Base-by-base conservation (phyloP, 2,329 filamentous ascomycete genomes). In the Xylaria multiplex region DNA sequence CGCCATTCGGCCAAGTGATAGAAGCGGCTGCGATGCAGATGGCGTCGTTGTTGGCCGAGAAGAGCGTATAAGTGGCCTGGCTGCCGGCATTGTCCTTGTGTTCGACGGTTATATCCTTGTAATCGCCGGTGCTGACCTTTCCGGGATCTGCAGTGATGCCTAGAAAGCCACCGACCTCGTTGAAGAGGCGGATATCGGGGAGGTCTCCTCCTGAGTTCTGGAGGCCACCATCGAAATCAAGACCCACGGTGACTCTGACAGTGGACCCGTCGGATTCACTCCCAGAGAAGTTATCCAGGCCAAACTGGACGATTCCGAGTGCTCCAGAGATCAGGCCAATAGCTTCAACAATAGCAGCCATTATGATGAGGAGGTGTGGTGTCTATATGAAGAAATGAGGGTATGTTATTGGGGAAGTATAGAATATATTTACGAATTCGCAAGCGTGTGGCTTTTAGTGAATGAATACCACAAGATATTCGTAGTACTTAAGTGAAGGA, bases 131-230 rank as follows among this genome's bases (percentile, higher is more conserved):
- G 3, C 55, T 24, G 43, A 73, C 66, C 11, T 64, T 55, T 9
- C 73, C 73, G 0, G 69, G 70, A 59, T 72, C 71, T 16, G 24
- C 45, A 1, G 13, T 53, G n/a, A 66, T 68, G 14, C 74, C 74
- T 30, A 76, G 56, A 49, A 71, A 74, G 3, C 64, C 66, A 13
- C 71, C 74, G 1, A 53, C 69, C 54, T 76, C 72, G 37, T 75
- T 72, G 66, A 68, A 76, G 7, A 74, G 65, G 1, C 74, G 72
- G 19, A 76, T 53, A 24, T 76, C 74, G 6, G 73, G 73, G 6
- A 75, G 55, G n/a, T 73, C 64, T 8, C 74, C 75, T 3, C 73
- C 74, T 4, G 71, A 69, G 27, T 71, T 64, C 46, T 45, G 59
- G 13, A 73, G 72, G 3, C 70, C 69, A 2, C 59, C 66, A 0